These are phyloP conservation scores for Aspergillus japonicus DNA, from an alignment of 2,329 filamentous ascomycete species.

Conservation along the genomic window DNA sequence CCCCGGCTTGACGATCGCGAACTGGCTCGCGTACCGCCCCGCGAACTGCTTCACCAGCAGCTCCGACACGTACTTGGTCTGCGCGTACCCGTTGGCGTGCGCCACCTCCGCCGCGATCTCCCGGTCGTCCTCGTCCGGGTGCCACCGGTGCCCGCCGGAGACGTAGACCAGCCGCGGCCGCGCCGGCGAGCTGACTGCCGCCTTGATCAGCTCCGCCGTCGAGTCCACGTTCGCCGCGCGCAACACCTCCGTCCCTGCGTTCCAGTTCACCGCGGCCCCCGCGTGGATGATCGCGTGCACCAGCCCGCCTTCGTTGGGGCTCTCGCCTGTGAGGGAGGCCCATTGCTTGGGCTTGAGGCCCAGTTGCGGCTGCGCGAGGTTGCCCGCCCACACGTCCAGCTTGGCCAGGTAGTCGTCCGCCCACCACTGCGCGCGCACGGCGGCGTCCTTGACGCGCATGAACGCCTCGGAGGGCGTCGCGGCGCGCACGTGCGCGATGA, in stretches of 20 bases:
- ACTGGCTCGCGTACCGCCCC: neutral
- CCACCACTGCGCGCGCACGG: constrained; percentile 23
- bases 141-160: constrained; percentile 7
- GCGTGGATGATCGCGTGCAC: constrained; percentile 13
- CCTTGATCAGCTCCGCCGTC: constrained; percentile 7
- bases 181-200: neutral
- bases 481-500: constrained; percentile 20
- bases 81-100: constrained; percentile 9
- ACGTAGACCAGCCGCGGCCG: constrained; percentile 10
- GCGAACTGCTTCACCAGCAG: constrained; percentile 10
- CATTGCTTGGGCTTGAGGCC: constrained; percentile 8
- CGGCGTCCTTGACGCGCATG: constrained; percentile 7
- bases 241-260: constrained; percentile 3
- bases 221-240: constrained; percentile 12
- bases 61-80: constrained; percentile 16
- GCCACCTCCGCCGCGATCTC: constrained; percentile 5
- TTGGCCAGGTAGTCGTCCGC: constrained; percentile 10
- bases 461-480: neutral
- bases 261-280: constrained; percentile 13
- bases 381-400: constrained; percentile 23
- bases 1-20: constrained; percentile 20
- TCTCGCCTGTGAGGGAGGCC: constrained; percentile 3
- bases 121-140: neutral
- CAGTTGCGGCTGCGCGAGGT: constrained; percentile 16
- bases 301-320: constrained; percentile 5